Evolutionary conservation across 371 early-diverging fungal genomes (phyloP).

Genomic region (Mortierella sp.): DNA sequence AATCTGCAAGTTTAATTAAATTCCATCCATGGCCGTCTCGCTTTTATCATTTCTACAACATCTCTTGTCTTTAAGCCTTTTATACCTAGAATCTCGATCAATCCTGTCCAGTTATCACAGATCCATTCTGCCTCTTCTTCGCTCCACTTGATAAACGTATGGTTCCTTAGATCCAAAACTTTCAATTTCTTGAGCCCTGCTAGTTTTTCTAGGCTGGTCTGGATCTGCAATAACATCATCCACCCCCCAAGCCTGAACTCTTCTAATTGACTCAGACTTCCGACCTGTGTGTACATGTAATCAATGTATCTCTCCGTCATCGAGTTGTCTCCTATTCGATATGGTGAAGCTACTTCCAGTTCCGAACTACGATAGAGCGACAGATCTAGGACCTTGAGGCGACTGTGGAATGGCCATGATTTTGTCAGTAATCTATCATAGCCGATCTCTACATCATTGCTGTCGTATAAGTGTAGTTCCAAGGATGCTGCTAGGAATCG

Average conservation of each 20-base stretch:
- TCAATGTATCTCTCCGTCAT: conserved; percentile 7
- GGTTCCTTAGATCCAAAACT: conserved; percentile 17
- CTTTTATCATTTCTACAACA: conserved; percentile 3
- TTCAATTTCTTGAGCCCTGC: conserved; percentile 2
- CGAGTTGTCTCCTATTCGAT: conserved; percentile 1
- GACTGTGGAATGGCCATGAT: conserved; percentile 4
- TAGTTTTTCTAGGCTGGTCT: neutral
- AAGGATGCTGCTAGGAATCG: conserved; percentile 1
- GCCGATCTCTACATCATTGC: neutral
- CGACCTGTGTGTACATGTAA: conserved; percentile 16
- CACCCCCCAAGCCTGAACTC: conserved; percentile 13
- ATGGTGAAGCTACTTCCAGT: neutral
- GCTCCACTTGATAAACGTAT: conserved; percentile 12
- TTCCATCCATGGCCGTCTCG: neutral
- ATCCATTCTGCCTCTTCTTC: conserved; percentile 13
- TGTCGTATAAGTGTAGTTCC: neutral
- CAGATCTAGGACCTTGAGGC: conserved; percentile 6
- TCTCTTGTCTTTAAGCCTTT: neutral
- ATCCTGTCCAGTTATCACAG: conserved; percentile 8
- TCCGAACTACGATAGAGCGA: conserved; percentile 9
- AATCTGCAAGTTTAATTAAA: conserved; percentile 1
- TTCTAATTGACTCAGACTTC: neutral
- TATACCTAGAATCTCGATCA: conserved; percentile 11
- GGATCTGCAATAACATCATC: conserved; percentile 11
- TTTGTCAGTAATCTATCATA: neutral